Base-by-base conservation (phyloP, 768 basidiomycete species). In the Macrolepiota dolichaula region DNA sequence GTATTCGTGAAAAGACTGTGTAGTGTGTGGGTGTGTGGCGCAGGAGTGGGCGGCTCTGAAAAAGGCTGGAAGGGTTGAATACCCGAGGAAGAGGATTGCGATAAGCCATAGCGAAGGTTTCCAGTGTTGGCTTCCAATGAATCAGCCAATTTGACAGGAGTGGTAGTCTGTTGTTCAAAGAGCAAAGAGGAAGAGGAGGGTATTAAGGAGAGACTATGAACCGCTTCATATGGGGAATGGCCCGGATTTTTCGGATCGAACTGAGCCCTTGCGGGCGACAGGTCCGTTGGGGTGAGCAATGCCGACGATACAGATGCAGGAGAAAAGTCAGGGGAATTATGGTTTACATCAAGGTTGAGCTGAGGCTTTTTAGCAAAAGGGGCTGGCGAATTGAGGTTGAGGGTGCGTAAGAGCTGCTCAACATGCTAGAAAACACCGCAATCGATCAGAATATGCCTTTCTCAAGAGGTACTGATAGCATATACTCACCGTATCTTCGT, bases 351-450 rank as follows among this genome's bases (percentile, higher is more conserved):
- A 61, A 79, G 69, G 53, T 71, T 79, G 61, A 85, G 66, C 44
- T 77, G 64, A 27, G 82, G 78, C 64, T 80, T 80, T 47, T 74
- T 68, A 51, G 73, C 70, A 63, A 72, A 74, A 62, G 84, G 85
- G 64, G 78, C 82, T 13, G 91, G 91, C 32, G 91, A 92, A 68
- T 86, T 87, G 66, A 93, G 85, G 69, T 92, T 88, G 52, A 93
- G 78, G 13, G 89, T 85, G 42, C 91, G 86, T 57, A 93, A 77
- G 49, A 93, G 81, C 74, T 92, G 89, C 68, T 91, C 90, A 62
- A 92, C 87, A 68, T 91, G 87, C 89, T 91, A 65, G 27, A 63
- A 63, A 67, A 51, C 4, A 52, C 58, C 51, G 66, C 35, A 62
- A 68, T 68, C 64, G 65, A 69, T 67, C 64, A 67, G 65, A 47